Base-by-base conservation (phyloP, 768 basidiomycete genomes). In the Pisolithus microcarpus region DNA sequence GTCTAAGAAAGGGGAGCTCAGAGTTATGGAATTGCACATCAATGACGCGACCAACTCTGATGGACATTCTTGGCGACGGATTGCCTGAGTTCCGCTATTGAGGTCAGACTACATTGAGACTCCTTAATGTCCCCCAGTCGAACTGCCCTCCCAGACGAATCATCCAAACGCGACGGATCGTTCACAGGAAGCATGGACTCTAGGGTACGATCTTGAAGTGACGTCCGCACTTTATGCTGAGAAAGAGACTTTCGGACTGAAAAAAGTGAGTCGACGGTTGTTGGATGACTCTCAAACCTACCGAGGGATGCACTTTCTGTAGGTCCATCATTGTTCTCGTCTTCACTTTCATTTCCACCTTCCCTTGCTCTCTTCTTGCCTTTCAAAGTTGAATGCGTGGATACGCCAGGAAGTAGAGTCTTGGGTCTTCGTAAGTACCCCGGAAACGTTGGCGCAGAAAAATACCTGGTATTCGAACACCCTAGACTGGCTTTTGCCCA, bases 161-260 rank as follows among this genome's bases (percentile, higher is more conserved):
- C 61, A 2, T 64, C 65, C 19, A 71, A 66, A 43, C 73, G 78
- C 6, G 75, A 72, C 3, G 82, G 78, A 54, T 83, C 80, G 21
- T 69, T 60, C 9, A 87, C 74, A 1, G 85, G 85, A 54, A 97
- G 87, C 91, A 97, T 96, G 0, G 92, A 92, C 61, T 98, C 95
- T 15, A 99, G 77, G 0, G 94, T 98, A 34, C 94, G 81, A 52
- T 94, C 89, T 40, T 84, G 74, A 8, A 84, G 70, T 9, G 92
- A 95, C 2, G 91, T 93, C 50, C 95, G 82, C 48, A 97, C 88
- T 77, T 96, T 95, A 65, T 93, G 82, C 23, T 97, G 86, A 2
- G 94, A 84, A 49, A 79, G 75, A 0, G 74, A 63, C 61, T 84
- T 84, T 60, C 76, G 78, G 50, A 55, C 60, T 57, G 43, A 40